Evolutionary conservation across 768 basidiomycete genomes (phyloP).

Genomic region (Lenzites betulinus): DNA sequence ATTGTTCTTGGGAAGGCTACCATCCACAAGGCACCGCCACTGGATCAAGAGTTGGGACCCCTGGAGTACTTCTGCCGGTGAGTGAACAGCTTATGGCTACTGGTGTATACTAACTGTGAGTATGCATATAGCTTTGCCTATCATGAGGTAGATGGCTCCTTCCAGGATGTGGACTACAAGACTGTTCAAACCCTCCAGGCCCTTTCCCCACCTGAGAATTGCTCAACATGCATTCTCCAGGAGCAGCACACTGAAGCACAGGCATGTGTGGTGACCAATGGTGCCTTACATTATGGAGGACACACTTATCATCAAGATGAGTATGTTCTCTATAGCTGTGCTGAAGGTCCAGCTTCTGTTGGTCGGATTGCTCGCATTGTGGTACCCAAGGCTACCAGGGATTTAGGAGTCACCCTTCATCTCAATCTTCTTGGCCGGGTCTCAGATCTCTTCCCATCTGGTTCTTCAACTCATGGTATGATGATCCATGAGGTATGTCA

Average conservation of each 20-base stretch:
- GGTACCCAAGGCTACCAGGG: slow-evolving; percentile 21
- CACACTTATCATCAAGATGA: slow-evolving; percentile 61
- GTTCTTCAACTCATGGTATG: not conserved
- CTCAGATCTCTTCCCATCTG: not conserved
- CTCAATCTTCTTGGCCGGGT: slow-evolving; percentile 49
- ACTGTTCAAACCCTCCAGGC: slow-evolving; percentile 22
- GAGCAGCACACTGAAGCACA: slow-evolving; percentile 37
- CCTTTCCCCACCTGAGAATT: slow-evolving; percentile 50
- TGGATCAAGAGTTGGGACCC: slow-evolving; percentile 28
- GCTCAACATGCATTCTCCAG: slow-evolving; percentile 47
- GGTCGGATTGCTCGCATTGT: slow-evolving; percentile 50
- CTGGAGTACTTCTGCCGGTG: slow-evolving; percentile 63
- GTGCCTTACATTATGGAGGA: slow-evolving; percentile 50
- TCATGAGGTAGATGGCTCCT: slow-evolving; percentile 46
- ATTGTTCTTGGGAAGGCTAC: slow-evolving; percentile 50
- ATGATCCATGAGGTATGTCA: slow-evolving; percentile 59
- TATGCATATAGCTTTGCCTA: slow-evolving; percentile 44
- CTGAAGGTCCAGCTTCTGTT: slow-evolving; percentile 53
- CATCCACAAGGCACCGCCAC: slow-evolving; percentile 38
- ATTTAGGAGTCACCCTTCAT: slow-evolving; percentile 25
- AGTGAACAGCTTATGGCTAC: slow-evolving; percentile 2
- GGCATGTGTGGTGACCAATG: slow-evolving; percentile 32
- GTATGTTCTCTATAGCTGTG: slow-evolving; percentile 50
- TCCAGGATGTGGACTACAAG: slow-evolving; percentile 42
- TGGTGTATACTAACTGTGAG: not conserved